Evolutionary conservation across 139 green algal species (phyloP).

Genomic region (Chlamydomonas incerta): DNA sequence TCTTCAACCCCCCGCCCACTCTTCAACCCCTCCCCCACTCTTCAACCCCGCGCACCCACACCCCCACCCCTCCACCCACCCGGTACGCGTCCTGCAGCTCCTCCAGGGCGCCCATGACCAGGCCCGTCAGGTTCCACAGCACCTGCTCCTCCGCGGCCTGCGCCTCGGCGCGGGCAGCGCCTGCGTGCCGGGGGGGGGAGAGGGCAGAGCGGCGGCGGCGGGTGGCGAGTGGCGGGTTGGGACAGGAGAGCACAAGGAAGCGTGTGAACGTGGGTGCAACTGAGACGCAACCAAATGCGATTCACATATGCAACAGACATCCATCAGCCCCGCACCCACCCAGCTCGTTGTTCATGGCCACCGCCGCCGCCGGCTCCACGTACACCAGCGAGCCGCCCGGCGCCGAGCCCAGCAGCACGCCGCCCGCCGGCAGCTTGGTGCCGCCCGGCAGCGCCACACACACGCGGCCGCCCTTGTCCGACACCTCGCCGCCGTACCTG

Average conservation of each 20-base stretch:
- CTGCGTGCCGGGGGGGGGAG: too few species aligned
- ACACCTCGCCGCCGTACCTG: constrained; percentile 73
- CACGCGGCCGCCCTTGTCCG: constrained; percentile 70
- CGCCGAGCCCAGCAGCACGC: constrained; percentile 74
- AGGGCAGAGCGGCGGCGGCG: too few species aligned
- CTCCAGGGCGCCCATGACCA: constrained; percentile 55
- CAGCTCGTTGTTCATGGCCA: constrained; percentile 88
- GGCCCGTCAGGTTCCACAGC: constrained; percentile 78
- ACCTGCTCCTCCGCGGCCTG: constrained; percentile 82
- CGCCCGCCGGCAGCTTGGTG: constrained; percentile 44
- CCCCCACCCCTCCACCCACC: constrained; percentile 18
- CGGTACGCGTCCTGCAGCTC: constrained; percentile 49
- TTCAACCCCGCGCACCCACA: not conserved
- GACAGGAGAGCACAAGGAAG: too few species aligned
- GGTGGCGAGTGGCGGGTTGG: too few species aligned
- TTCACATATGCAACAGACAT: too few species aligned
- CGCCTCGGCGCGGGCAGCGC: constrained; percentile 70
- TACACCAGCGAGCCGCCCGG: constrained; percentile 61
- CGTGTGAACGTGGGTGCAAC: too few species aligned
- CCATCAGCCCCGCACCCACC: not conserved
- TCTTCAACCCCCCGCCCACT: not conserved
- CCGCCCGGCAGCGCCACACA: constrained; percentile 75
- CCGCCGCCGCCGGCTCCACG: constrained; percentile 77
- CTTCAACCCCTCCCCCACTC: not conserved
- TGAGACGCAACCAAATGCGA: too few species aligned